phyloP scores from a whole-genome alignment of 371 early-diverging fungal species.

The Caulochytrium protostelioides region DNA sequence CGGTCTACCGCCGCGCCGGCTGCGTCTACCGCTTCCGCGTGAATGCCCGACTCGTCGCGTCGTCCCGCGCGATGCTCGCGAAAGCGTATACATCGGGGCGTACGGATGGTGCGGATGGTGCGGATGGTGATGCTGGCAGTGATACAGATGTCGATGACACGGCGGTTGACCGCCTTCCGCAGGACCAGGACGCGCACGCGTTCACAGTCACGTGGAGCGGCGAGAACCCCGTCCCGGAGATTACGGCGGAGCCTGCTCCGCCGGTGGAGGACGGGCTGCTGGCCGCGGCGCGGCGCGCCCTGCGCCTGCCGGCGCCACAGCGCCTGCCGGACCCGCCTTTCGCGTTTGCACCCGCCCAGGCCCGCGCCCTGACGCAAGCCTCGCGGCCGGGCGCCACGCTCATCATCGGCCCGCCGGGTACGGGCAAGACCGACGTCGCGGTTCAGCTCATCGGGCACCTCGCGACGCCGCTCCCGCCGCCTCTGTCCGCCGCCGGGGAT shows the following conservation, averaged over 20 bases:
- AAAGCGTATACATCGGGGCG: no score
- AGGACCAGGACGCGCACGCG: no score
- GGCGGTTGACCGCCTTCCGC: no score
- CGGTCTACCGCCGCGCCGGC: no score
- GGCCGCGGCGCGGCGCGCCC: background rate
- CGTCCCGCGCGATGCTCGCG: no score
- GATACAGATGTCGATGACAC: no score
- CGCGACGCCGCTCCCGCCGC: no score
- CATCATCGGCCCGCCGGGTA: slow-evolving; percentile 87
- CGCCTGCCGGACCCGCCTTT: background rate
- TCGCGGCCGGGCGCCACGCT: slow-evolving; percentile 47
- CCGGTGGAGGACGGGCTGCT: background rate
- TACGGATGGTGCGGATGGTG: no score
- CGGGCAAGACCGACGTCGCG: slow-evolving; percentile 90
- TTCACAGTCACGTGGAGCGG: slow-evolving; percentile 66
- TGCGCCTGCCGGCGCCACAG: background rate
- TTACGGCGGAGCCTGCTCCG: background rate
- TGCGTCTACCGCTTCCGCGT: no score
- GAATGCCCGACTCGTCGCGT: no score
- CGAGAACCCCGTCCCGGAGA: slow-evolving; percentile 22
- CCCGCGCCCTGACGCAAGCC: background rate
- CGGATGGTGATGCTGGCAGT: no score
- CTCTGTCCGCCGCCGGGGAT: no score
- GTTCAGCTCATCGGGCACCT: slow-evolving; percentile 81
- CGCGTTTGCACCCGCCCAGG: background rate